phyloP scores from a whole-genome alignment of 2,329 filamentous ascomycete genomes.

The Aspergillus brasiliensis region DNA sequence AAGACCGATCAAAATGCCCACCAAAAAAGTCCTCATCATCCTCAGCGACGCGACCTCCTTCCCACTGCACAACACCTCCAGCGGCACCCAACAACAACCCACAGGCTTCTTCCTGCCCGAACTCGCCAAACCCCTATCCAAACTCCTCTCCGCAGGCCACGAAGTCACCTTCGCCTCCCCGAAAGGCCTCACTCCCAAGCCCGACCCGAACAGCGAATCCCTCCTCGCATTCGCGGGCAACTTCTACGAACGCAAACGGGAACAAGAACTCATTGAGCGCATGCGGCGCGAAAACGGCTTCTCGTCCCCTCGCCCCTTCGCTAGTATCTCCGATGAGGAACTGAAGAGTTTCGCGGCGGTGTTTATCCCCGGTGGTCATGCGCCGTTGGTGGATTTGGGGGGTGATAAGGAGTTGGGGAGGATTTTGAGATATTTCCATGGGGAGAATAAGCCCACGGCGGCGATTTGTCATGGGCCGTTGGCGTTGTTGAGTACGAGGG shows the following conservation, averaged over 20 bases:
- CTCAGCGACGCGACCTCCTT: slow-evolving; percentile 48
- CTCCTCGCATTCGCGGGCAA: slow-evolving; percentile 50
- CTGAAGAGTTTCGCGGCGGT: slow-evolving; percentile 43
- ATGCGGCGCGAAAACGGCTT: slow-evolving; percentile 52
- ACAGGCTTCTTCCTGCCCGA: slow-evolving; percentile 45
- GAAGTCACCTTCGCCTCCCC: slow-evolving; percentile 52
- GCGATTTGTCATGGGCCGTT: slow-evolving; percentile 52
- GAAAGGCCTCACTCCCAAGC: slow-evolving; percentile 43
- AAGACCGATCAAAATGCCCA: slow-evolving; percentile 18
- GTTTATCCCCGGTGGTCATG: slow-evolving; percentile 51
- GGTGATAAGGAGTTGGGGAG: slow-evolving; percentile 46
- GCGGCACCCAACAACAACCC: slow-evolving; percentile 29
- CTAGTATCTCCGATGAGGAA: slow-evolving; percentile 44
- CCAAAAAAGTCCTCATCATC: slow-evolving; percentile 49
- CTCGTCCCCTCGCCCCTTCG: slow-evolving; percentile 39
- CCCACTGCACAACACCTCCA: slow-evolving; percentile 34
- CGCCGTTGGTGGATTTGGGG: slow-evolving; percentile 47
- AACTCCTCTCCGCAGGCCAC: slow-evolving; percentile 41
- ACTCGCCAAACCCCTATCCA: slow-evolving; percentile 41
- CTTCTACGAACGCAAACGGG: slow-evolving; percentile 46
- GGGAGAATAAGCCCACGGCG: slow-evolving; percentile 46
- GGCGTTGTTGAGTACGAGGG: slow-evolving; percentile 48
- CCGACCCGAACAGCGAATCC: slow-evolving; percentile 47
- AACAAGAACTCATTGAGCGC: slow-evolving; percentile 45
- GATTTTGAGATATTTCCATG: slow-evolving; percentile 46